These are phyloP conservation scores for Patellaria atrata DNA, from an alignment of 495 filamentous ascomycete genomes.

Conservation along the genomic window DNA sequence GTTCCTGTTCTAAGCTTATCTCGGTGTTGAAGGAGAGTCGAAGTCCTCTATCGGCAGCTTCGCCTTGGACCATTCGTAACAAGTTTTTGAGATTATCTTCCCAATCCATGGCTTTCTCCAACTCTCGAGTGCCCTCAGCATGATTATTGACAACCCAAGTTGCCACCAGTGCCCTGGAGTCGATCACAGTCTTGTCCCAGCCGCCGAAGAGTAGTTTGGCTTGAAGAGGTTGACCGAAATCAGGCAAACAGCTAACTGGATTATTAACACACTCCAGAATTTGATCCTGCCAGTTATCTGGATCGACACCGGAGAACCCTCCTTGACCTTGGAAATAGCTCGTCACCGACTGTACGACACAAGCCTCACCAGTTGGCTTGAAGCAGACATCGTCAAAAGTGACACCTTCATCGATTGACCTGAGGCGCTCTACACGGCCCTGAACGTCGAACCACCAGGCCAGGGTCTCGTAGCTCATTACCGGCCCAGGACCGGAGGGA, in stretches of 20 bases:
- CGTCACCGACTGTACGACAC: conserved; percentile 81
- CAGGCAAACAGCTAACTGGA: conserved; percentile 69
- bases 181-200: conserved; percentile 51
- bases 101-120: conserved; percentile 72
- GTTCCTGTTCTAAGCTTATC: conserved; percentile 79
- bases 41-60: conserved; percentile 63
- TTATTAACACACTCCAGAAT: conserved; percentile 57
- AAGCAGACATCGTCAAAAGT: conserved; percentile 79
- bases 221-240: conserved; percentile 71
- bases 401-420: conserved; percentile 45
- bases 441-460: conserved; percentile 94
- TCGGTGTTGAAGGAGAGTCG: conserved; percentile 90
- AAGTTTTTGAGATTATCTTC: conserved; percentile 58
- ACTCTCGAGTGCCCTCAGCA: conserved; percentile 51
- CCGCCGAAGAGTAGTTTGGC: conserved; percentile 79
- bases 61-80: conserved; percentile 59
- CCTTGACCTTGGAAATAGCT: conserved; percentile 77
- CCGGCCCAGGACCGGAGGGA: conserved; percentile 47
- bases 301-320: conserved; percentile 45
- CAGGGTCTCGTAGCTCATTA: conserved; percentile 76
- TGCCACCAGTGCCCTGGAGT: conserved; percentile 64
- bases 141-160: conserved; percentile 97
- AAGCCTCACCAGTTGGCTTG: conserved; percentile 78
- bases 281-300: conserved; percentile 50
- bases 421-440: conserved; percentile 50